Percentiles rank a stretch among this genome's conserved stretches.
Evolutionary conservation across 495 filamentous ascomycete species (phyloP).

Genomic region (Podospora bellae-mahoneyi): DNA sequence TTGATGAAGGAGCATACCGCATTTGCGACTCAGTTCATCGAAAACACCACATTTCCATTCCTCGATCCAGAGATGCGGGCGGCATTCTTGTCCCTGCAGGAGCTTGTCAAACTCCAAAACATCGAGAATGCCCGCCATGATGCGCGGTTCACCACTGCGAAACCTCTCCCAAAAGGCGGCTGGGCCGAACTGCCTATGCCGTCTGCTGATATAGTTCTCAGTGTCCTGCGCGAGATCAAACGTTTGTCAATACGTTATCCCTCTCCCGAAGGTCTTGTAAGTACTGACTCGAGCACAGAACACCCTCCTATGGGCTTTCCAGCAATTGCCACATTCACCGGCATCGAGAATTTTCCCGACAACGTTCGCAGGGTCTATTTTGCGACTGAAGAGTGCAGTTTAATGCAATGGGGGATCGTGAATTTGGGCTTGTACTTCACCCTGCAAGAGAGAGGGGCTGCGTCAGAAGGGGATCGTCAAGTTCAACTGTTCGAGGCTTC

Average conservation of each 20-base stretch:
- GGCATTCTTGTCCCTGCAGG: slow-evolving; percentile 55
- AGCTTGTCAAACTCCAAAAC: slow-evolving; percentile 53
- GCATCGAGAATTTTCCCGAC: slow-evolving; percentile 54
- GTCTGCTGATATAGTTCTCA: slow-evolving; percentile 49
- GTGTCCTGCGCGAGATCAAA: slow-evolving; percentile 48
- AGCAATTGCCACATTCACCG: slow-evolving; percentile 41
- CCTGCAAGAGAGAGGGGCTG: slow-evolving; percentile 49
- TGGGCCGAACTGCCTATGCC: slow-evolving; percentile 55
- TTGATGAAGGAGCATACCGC: slow-evolving; percentile 60
- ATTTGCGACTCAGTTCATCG: slow-evolving; percentile 61
- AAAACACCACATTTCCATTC: slow-evolving; percentile 47
- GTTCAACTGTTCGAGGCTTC: slow-evolving; percentile 38
- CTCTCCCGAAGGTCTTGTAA: background rate
- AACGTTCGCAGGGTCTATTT: slow-evolving; percentile 60
- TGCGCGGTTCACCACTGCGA: slow-evolving; percentile 43
- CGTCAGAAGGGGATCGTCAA: slow-evolving; percentile 29
- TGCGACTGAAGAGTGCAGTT: slow-evolving; percentile 53
- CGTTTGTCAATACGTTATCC: slow-evolving; percentile 17
- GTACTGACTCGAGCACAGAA: slow-evolving; percentile 23
- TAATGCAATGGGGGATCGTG: slow-evolving; percentile 54
- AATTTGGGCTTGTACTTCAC: slow-evolving; percentile 56
- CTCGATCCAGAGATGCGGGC: slow-evolving; percentile 52
- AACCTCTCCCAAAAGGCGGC: slow-evolving; percentile 38
- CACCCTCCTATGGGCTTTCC: slow-evolving; percentile 39
- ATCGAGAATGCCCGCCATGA: slow-evolving; percentile 38